phyloP scores from a whole-genome alignment of 2,329 filamentous ascomycete genomes.

The Aureobasidium melanogenum region DNA sequence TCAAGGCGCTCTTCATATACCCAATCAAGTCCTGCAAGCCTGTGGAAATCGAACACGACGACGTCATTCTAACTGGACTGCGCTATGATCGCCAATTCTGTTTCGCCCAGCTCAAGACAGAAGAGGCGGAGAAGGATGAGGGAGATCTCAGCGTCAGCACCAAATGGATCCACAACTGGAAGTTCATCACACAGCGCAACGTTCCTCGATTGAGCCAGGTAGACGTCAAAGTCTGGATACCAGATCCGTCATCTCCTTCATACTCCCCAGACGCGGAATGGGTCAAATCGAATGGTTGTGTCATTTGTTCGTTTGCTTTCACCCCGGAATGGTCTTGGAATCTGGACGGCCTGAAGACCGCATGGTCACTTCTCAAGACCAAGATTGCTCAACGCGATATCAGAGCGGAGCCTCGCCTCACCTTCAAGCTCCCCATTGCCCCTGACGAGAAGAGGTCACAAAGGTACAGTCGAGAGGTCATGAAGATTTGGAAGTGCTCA shows the following conservation, averaged over 20 bases:
- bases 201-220: conserved; percentile 65
- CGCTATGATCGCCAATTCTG: conserved; percentile 75
- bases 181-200: conserved; percentile 61
- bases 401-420: conserved; percentile 34
- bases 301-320: conserved; percentile 58
- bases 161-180: conserved; percentile 48
- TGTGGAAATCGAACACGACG: conserved; percentile 59
- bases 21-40: conserved; percentile 76
- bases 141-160: conserved; percentile 28
- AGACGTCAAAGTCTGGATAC: conserved; percentile 57
- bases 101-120: conserved; percentile 56
- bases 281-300: conserved; percentile 48
- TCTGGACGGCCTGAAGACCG: conserved; percentile 23
- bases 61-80: conserved; percentile 59
- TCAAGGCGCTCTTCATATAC: conserved; percentile 69
- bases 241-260: conserved; percentile 49
- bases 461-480: conserved; percentile 50
- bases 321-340: conserved; percentile 25
- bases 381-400: conserved; percentile 19
- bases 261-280: conserved; percentile 38
- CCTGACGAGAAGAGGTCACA: conserved; percentile 51
- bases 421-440: conserved; percentile 58
- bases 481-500: conserved; percentile 57
- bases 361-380: conserved; percentile 26
- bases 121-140: conserved; percentile 35